These are phyloP conservation scores for Arabidopsis hybrid DNA, from an alignment of 441 rosid species.

Conservation along the genomic window DNA sequence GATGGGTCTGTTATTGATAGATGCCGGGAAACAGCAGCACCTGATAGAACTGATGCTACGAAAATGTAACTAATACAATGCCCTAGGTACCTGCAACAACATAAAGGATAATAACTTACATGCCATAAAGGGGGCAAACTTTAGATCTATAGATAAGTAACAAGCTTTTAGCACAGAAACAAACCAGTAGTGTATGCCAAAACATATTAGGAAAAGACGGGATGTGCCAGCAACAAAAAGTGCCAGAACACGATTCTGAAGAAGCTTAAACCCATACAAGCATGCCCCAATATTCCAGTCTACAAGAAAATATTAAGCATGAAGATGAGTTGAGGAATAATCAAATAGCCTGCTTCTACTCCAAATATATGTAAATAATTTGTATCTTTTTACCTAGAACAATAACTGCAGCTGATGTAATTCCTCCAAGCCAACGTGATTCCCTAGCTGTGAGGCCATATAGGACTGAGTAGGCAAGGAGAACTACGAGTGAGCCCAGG, in stretches of 20 bases:
- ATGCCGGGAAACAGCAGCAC: slow-evolving; percentile 99
- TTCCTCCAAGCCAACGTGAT: slow-evolving; percentile 97
- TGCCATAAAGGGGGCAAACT: slow-evolving; percentile 29
- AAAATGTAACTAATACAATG: slow-evolving; percentile 98
- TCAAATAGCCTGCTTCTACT: slow-evolving; percentile 27
- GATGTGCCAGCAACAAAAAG: slow-evolving; percentile 95
- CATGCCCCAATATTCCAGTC: slow-evolving; percentile 99
- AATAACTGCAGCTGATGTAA: slow-evolving; percentile 94
- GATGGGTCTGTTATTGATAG: slow-evolving; percentile 87
- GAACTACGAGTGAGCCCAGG: slow-evolving; percentile 86
- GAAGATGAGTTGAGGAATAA: slow-evolving; percentile 24
- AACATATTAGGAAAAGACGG: slow-evolving; percentile 96
- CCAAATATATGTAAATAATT: slow-evolving; percentile 36
- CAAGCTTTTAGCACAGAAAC: slow-evolving; percentile 47
- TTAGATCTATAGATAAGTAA: slow-evolving; percentile 6
- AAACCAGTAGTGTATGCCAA: slow-evolving; percentile 99
- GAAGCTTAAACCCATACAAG: slow-evolving; percentile 97
- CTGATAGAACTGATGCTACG: slow-evolving; percentile 94
- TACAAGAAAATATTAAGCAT: slow-evolving; percentile 52
- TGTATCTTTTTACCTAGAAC: slow-evolving; percentile 74
- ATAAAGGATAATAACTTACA: slow-evolving; percentile 34
- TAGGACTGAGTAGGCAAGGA: slow-evolving; percentile 89
- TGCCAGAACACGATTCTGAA: slow-evolving; percentile 86
- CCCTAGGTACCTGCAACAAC: slow-evolving; percentile 88
- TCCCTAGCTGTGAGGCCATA: slow-evolving; percentile 98